Evolutionary conservation across 164 flowering plant species (phyloP).

Genomic region (Berberis vulgaris): DNA sequence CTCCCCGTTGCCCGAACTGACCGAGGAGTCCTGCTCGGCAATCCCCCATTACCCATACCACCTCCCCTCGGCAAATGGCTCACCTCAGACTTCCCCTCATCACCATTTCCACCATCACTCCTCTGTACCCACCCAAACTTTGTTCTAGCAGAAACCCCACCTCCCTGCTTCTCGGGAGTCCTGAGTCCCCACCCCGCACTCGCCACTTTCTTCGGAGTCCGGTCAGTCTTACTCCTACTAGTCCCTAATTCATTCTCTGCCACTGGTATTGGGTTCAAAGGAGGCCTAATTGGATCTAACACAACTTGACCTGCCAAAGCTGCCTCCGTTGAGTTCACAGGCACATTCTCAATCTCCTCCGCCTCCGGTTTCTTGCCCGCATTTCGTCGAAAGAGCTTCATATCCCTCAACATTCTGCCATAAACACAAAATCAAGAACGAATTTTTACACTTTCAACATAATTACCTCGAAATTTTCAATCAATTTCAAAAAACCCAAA

Average conservation of each 20-base stretch:
- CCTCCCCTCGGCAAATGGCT: constrained; percentile 13
- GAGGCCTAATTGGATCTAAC: constrained; percentile 40
- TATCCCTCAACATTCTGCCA: constrained; percentile 75
- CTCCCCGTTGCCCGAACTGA: constrained; percentile 34
- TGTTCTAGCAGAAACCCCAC: constrained; percentile 23
- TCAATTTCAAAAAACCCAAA: no score
- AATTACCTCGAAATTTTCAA: no score
- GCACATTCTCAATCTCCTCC: constrained; percentile 77
- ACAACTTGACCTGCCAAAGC: constrained; percentile 12
- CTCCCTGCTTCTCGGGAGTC: constrained; percentile 65
- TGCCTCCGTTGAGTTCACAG: constrained; percentile 28
- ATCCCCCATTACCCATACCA: constrained; percentile 24
- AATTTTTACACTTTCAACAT: neutral
- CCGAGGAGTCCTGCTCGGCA: constrained; percentile 47
- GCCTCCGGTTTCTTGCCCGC: constrained; percentile 30
- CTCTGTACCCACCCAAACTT: constrained; percentile 70
- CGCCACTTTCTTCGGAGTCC: constrained; percentile 55
- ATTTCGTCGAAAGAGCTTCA: constrained; percentile 50
- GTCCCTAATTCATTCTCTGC: constrained; percentile 32
- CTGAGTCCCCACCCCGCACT: constrained; percentile 36
- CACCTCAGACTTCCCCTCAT: constrained; percentile 27
- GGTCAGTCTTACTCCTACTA: constrained; percentile 36
- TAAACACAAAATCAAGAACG: neutral
- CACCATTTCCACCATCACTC: constrained; percentile 35
- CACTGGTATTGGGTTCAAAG: constrained; percentile 45